These are phyloP conservation scores for Arthrobotrys sphaeroides DNA, from an alignment of 2,329 filamentous ascomycete species.

Conservation along the genomic window DNA sequence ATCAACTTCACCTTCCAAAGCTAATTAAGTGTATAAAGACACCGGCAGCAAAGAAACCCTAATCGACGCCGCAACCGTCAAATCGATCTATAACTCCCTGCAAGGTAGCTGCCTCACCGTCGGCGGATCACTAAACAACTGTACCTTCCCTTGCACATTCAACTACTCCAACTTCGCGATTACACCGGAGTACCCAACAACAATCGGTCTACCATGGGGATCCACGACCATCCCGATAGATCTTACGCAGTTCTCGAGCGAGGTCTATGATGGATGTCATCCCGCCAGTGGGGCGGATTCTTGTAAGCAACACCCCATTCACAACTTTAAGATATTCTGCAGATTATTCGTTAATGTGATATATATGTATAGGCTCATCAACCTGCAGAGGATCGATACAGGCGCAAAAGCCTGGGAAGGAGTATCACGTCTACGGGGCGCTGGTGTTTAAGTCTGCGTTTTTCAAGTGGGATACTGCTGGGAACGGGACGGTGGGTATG, in stretches of 20 bases:
- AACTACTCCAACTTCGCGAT: slow-evolving; percentile 32
- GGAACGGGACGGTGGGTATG: slow-evolving; percentile 44
- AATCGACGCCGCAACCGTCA: slow-evolving; percentile 24
- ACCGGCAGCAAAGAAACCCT: slow-evolving; percentile 39
- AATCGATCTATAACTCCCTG: slow-evolving; percentile 39
- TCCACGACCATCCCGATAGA: slow-evolving; percentile 23
- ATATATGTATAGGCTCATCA: slow-evolving; percentile 14
- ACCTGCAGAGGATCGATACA: slow-evolving; percentile 45
- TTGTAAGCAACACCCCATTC: slow-evolving; percentile 15
- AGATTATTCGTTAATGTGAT: background rate
- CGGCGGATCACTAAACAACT: slow-evolving; percentile 32
- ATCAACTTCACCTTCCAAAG: background rate
- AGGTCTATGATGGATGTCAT: slow-evolving; percentile 37
- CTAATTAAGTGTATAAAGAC: background rate
- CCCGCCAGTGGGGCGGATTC: background rate
- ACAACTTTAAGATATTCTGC: background rate
- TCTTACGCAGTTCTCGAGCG: slow-evolving; percentile 28
- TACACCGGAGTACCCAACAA: slow-evolving; percentile 28
- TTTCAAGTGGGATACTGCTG: slow-evolving; percentile 49
- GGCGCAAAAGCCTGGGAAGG: slow-evolving; percentile 15
- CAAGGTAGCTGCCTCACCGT: slow-evolving; percentile 47
- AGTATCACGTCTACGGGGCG: slow-evolving; percentile 33
- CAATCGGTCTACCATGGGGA: slow-evolving; percentile 28
- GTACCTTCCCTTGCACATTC: slow-evolving; percentile 41
- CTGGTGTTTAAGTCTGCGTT: slow-evolving; percentile 47